Evolutionary conservation across 495 filamentous ascomycete species (phyloP), one percentile per base, ranked within the genome.

Genomic region (Rhypophila decipiens): DNA sequence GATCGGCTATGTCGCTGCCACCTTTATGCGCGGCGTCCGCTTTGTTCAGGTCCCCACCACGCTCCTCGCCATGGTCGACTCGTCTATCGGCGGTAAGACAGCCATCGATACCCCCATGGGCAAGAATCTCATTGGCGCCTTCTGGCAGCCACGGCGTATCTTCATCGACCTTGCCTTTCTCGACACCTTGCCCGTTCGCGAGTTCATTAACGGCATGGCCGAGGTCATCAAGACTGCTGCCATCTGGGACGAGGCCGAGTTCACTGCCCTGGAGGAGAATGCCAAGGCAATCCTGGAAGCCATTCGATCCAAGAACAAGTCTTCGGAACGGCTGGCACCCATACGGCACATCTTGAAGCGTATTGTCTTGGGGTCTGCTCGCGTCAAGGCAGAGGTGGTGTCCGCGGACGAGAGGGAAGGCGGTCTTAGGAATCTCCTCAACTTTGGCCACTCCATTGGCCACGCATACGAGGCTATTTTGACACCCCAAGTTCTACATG

Each of bases 161-260:
- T 98, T 93, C 60, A 90, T 98, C 51, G 93, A 98, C 68, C 76
- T 96, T 38, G 79, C 83, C 40, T 97, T 98, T 63, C 75, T 98
- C 56, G 88, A 93, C 61, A 95, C 87, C 7, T 74, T 98, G 22
- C 91, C 91, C 3, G 84, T 85, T 39, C 76, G 93, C 47, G 91
- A 98, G 67, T 91, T 98, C 65, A 89, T 97, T 66, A 98, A 98
- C 66, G 93, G 93, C 44, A 96, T 98, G 89, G 93, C 90, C 42
- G 93, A 98, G 70, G 90, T 98, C 46, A 82, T 97, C 61, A 97
- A 97, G 80, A 98, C 93, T 17, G 93, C 93, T 5, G 93, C 91
- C 45, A 97, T 97, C 52, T 97, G 90, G 77, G 78, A 95, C 56
- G 87, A 90, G 63, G 68, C 75, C 12, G 93, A 96, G 59, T 98